Percentiles rank a stretch among this genome's conserved stretches.
phyloP scores from a whole-genome alignment of 2,329 filamentous ascomycete genomes.

The Ceratocystis ficicola region DNA sequence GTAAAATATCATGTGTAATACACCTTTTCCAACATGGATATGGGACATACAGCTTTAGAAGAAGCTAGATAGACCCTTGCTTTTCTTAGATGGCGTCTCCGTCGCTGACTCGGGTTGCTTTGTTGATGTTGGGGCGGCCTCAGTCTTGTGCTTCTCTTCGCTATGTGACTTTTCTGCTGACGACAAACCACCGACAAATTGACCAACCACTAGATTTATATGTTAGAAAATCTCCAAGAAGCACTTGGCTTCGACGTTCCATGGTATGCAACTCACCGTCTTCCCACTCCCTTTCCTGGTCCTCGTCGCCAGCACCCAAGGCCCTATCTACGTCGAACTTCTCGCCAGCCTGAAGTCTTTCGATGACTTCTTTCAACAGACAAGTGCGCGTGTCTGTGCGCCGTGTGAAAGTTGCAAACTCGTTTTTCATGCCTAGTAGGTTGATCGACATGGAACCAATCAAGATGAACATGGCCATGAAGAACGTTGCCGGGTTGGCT shows the following conservation, averaged over 20 bases:
- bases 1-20: conserved; percentile 17
- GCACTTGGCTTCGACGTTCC: too few relatives aligned
- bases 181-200: conserved; percentile 28
- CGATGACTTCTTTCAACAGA: conserved; percentile 61
- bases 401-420: conserved; percentile 59
- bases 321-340: conserved; percentile 73
- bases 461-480: conserved; percentile 67
- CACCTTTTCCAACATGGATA: conserved; percentile 11
- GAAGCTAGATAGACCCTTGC: conserved; percentile 35
- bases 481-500: conserved; percentile 66
- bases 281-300: conserved; percentile 76
- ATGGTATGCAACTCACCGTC: conserved; percentile 45
- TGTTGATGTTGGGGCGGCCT: conserved; percentile 23
- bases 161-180: conserved; percentile 36
- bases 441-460: conserved; percentile 95
- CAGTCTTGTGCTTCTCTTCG: conserved; percentile 31
- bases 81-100: conserved; percentile 23
- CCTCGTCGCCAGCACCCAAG: conserved; percentile 64
- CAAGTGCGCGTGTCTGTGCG: conserved; percentile 69
- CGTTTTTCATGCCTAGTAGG: conserved; percentile 68
- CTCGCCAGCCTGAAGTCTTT: conserved; percentile 57
- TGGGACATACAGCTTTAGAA: conserved; percentile 32
- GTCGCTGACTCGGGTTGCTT: conserved; percentile 22
- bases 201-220: conserved; percentile 44
- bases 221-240: conserved; percentile 22